Conservation (phyloP, 257 asterid genomes). For the Hygrophila difformis region DNA sequence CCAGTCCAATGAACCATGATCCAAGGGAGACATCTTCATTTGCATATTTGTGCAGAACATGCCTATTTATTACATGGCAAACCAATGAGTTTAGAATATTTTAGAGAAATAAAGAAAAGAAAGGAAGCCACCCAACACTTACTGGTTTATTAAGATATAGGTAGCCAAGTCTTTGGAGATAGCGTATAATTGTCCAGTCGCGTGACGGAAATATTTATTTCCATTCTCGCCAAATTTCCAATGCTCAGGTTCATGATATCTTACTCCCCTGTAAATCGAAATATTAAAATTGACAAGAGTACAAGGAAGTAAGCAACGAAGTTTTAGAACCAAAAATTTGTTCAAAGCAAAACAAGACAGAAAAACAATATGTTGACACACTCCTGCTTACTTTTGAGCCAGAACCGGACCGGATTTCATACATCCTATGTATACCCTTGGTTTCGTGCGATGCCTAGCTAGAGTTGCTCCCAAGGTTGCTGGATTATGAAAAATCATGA, state of each 20-base stretch:
- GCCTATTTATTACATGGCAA: constrained; percentile 31
- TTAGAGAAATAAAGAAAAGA: not conserved
- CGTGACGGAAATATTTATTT: constrained; percentile 41
- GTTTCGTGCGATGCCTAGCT: constrained; percentile 29
- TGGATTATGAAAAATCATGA: too few relatives aligned
- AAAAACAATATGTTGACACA: not conserved
- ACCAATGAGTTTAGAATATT: not conserved
- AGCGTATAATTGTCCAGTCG: constrained; percentile 46
- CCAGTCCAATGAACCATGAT: constrained; percentile 89
- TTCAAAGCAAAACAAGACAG: not conserved
- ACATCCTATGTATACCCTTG: constrained; percentile 42
- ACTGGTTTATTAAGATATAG: constrained; percentile 36
- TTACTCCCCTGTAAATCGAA: constrained; percentile 32
- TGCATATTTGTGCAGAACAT: constrained; percentile 67
- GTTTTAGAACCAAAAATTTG: not conserved
- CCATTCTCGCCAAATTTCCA: constrained; percentile 49
- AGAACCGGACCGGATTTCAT: constrained; percentile 48
- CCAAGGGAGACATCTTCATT: constrained; percentile 91
- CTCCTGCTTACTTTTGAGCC: constrained; percentile 34
- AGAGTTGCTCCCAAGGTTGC: constrained; percentile 33
- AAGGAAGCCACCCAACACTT: constrained; percentile 5
- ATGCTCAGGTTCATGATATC: constrained; percentile 44
- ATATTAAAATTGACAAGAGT: not conserved
- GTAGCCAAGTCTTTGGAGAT: constrained; percentile 39
- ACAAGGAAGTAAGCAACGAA: not conserved